Evolutionary conservation across 176 grass and related monocot species (phyloP).

Genomic region (Zea mays): Zm-B73-REFERENCE-NAM-5.0 NC_050097.1:229101001-229101500

Average conservation of each 20-base stretch:
- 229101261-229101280: background rate
- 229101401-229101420: constrained; percentile 9
- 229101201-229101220: background rate
- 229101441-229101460: constrained; percentile 7
- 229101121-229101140: background rate
- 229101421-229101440: constrained; percentile 22
- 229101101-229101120: too few relatives aligned
- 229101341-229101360: background rate
- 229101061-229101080: too few relatives aligned
- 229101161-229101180: background rate
- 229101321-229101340: constrained; percentile 12
- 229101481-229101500: constrained; percentile 70
- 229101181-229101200: background rate
- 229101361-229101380: background rate
- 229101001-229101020: too few relatives aligned
- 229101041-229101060: too few relatives aligned
- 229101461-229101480: constrained; percentile 16
- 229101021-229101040: too few relatives aligned
- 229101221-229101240: background rate
- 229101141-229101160: constrained; percentile 7
- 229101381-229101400: background rate
- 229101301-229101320: constrained; percentile 8
- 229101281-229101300: background rate
- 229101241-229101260: background rate
- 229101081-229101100: too few relatives aligned